These are phyloP conservation scores for Ophiostoma montium DNA, from an alignment of 2,329 filamentous ascomycete species.

Conservation along the genomic window DNA sequence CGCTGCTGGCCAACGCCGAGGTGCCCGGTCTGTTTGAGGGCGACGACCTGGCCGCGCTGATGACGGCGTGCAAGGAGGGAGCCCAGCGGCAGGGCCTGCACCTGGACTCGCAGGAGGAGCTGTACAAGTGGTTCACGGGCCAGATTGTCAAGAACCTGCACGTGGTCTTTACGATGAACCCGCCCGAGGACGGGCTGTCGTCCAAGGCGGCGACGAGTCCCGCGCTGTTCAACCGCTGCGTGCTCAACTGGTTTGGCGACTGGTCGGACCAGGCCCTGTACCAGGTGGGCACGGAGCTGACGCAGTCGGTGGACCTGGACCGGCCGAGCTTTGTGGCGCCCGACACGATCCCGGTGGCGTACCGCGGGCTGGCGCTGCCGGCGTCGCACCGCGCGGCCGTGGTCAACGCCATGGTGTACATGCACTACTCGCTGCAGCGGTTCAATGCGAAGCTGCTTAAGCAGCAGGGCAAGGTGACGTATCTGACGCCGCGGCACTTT, in stretches of 20 bases:
- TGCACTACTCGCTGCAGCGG: constrained; percentile 83
- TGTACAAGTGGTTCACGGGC: constrained; percentile 99
- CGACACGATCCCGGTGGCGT: constrained; percentile 85
- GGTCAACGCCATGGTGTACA: constrained; percentile 97
- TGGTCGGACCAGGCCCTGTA: constrained; percentile 99
- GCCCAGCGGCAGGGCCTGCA: constrained; percentile 90
- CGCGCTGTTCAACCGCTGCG: constrained; percentile 95
- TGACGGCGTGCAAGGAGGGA: constrained; percentile 98
- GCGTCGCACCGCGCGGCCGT: constrained; percentile 84
- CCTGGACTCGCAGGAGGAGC: constrained; percentile 91
- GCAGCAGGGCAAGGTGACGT: constrained; percentile 86
- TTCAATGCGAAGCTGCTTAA: constrained; percentile 82
- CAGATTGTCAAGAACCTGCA: constrained; percentile 99
- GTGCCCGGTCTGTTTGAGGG: constrained; percentile 97
- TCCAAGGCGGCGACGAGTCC: constrained; percentile 97
- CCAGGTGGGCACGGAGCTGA: constrained; percentile 92
- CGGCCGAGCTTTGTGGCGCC: constrained; percentile 73
- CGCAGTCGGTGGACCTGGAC: constrained; percentile 90
- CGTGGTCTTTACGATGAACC: constrained; percentile 99
- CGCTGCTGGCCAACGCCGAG: constrained; percentile 94
- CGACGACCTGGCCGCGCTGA: constrained; percentile 95
- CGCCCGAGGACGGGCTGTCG: constrained; percentile 83
- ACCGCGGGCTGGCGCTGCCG: constrained; percentile 69
- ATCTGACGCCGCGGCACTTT: constrained; percentile 91
- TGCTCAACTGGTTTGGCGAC: constrained; percentile 99